These are phyloP conservation scores for Jaltomata sinuosa DNA, from an alignment of 257 asterid genomes.

Conservation along the genomic window DNA sequence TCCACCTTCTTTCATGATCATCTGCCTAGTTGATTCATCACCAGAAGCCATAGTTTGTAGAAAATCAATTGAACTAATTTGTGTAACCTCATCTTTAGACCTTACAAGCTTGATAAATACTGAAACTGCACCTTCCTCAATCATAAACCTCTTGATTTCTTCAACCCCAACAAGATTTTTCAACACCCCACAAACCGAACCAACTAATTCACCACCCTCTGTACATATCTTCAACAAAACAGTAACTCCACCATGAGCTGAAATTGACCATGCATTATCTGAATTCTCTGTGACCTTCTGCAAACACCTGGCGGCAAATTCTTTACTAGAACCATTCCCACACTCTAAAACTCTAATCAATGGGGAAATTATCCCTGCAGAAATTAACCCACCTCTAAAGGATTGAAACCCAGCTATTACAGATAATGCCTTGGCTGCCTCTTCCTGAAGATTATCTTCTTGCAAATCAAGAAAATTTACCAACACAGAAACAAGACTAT, in stretches of 20 bases:
- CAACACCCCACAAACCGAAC: constrained; percentile 69
- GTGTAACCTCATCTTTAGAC: constrained; percentile 47
- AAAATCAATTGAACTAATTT: constrained; percentile 54
- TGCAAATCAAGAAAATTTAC: constrained; percentile 60
- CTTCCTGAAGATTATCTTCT: constrained; percentile 53
- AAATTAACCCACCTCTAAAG: constrained; percentile 28
- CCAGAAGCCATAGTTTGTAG: constrained; percentile 65
- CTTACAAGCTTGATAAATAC: constrained; percentile 39
- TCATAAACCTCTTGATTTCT: constrained; percentile 79
- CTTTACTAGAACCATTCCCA: constrained; percentile 51
- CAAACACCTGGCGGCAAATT: constrained; percentile 65
- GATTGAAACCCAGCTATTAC: constrained; percentile 39
- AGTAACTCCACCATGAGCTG: constrained; percentile 92
- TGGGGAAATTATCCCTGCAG: constrained; percentile 55
- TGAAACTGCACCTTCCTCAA: constrained; percentile 71
- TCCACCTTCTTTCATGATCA: constrained; percentile 59
- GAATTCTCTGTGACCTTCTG: constrained; percentile 73
- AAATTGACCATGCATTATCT: constrained; percentile 87
- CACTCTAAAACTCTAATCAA: constrained; percentile 58
- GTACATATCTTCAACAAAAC: constrained; percentile 60
- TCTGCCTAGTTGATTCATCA: constrained; percentile 42
- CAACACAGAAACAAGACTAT: constrained; percentile 30
- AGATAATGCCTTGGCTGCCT: constrained; percentile 46
- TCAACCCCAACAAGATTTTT: constrained; percentile 73
- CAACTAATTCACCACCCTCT: constrained; percentile 21